Evolutionary conservation across 768 basidiomycete genomes (phyloP), one percentile per base, ranked within the genome.

Genomic region (Pleurotus cornucopiae): DNA sequence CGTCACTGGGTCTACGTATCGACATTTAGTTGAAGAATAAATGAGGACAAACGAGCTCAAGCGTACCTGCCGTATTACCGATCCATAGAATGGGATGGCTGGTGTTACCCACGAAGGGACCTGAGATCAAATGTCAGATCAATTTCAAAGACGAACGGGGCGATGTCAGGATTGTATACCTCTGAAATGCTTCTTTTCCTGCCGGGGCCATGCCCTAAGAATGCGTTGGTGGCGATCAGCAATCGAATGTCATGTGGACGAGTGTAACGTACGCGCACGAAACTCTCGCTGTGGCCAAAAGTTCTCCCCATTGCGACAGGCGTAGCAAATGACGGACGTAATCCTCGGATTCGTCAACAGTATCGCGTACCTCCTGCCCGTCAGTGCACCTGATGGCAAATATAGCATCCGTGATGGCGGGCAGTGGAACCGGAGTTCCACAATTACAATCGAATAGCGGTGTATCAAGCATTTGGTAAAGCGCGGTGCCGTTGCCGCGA

Each of bases 61-160:
- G 45, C 51, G 14, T 20, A 53, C 72, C 73, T 39, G 70, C 71
- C 6, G 73, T 75, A 56, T 77, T 77, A 0, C 75, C 75, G 38
- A 77, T 66, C 16, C 76, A 47, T 0, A 77, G 64, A 11, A 77
- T 58, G 0, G 76, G 76, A 57, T 68, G 63, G 55, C 73, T 75
- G 12, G 75, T 76, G 46, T 73, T 73, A 7, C 59, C 71, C 12
- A 59, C 55, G 52, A 76, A 69, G 6, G 73, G 71, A 40, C 73
- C 74, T 68, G 57, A 43, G 7, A 34, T 34, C 9, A 34, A 9
- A 9, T 34, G 11, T 34, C 7, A 34, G 30, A 34, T 34, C 30
- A 18, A 18, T 18, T 18, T 18, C 18, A 9, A 34, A 34, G 30
- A 34, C 6, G 7, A 9, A 34, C 2, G 7, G 30, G 30, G 30